phyloP scores from a whole-genome alignment of 306 rosid species.

The Lathyrus tuberosus region DNA sequence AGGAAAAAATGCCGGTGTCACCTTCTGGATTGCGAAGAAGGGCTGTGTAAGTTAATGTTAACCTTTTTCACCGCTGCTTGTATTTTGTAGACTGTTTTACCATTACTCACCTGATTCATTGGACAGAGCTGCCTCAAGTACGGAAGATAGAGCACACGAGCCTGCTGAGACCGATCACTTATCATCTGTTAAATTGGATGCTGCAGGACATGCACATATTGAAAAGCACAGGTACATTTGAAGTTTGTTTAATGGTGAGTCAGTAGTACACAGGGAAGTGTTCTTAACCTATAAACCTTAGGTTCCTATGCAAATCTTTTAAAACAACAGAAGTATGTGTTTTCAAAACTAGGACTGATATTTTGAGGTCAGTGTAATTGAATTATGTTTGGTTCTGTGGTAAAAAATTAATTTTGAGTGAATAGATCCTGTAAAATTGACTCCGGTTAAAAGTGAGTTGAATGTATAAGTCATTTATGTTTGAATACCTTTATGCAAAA shows the following conservation, averaged over 20 bases:
- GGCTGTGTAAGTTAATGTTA: slow-evolving; percentile 56
- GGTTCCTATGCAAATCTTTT: slow-evolving; percentile 8
- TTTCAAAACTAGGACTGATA: slow-evolving; percentile 1
- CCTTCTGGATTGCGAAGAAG: slow-evolving; percentile 80
- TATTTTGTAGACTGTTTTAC: slow-evolving; percentile 36
- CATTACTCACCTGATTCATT: slow-evolving; percentile 38
- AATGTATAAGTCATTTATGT: too few relatives aligned
- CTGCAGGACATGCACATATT: slow-evolving; percentile 66
- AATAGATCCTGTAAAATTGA: too few relatives aligned
- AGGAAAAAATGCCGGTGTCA: slow-evolving; percentile 46
- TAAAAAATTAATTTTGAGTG: too few relatives aligned
- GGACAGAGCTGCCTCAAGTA: slow-evolving; percentile 56
- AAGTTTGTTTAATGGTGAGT: slow-evolving; percentile 29
- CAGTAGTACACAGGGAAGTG: slow-evolving; percentile 21
- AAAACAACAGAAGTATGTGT: slow-evolving; percentile 9
- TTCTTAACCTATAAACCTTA: slow-evolving; percentile 10
- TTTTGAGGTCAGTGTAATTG: not conserved
- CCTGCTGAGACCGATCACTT: slow-evolving; percentile 48
- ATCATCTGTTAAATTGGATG: slow-evolving; percentile 75
- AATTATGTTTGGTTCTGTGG: too few relatives aligned
- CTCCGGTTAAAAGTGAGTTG: too few relatives aligned
- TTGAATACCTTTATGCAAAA: too few relatives aligned
- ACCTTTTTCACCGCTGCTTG: slow-evolving; percentile 20
- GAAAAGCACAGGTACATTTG: slow-evolving; percentile 75
- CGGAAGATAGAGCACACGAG: slow-evolving; percentile 59